Evolutionary conservation across 169 alveolate genomes (phyloP).

Genomic region (Plasmodium vinckei): DNA sequence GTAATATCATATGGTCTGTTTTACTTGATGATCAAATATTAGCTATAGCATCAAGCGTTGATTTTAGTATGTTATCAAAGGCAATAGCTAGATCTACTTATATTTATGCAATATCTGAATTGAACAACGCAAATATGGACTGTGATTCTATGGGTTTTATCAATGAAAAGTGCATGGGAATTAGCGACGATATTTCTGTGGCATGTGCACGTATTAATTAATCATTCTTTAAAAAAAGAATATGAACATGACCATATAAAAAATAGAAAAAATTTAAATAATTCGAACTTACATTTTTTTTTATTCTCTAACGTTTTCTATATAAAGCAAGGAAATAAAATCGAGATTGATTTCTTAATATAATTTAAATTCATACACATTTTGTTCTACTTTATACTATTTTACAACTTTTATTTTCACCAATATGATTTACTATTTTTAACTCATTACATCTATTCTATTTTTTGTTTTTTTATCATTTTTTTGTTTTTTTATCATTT

Average conservation of each 20-base stretch:
- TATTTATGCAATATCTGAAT: constrained; percentile 22
- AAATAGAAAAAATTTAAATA: background rate
- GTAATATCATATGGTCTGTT: constrained; percentile 42
- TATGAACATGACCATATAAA: background rate
- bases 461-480: too few species aligned
- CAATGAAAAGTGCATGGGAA: constrained; percentile 31
- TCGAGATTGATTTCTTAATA: too few species aligned
- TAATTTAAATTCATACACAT: too few species aligned
- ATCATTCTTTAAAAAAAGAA: background rate
- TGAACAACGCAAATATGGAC: background rate
- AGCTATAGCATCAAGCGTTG: constrained; percentile 15
- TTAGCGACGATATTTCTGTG: constrained; percentile 54
- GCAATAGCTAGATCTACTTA: constrained; percentile 55
- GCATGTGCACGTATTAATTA: constrained; percentile 49
- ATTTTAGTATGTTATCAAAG: constrained; percentile 35
- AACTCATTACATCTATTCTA: too few species aligned
- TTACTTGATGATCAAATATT: constrained; percentile 52
- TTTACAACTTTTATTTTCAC: too few species aligned
- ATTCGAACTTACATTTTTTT: background rate
- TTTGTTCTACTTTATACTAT: too few species aligned
- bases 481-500: too few species aligned
- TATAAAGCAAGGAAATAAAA: too few species aligned
- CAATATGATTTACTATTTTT: too few species aligned
- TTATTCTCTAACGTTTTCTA: background rate
- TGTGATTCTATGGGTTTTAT: background rate